These are phyloP conservation scores for Fraxinus nigra DNA, from an alignment of 305 asterid genomes.

Conservation along the genomic window DNA sequence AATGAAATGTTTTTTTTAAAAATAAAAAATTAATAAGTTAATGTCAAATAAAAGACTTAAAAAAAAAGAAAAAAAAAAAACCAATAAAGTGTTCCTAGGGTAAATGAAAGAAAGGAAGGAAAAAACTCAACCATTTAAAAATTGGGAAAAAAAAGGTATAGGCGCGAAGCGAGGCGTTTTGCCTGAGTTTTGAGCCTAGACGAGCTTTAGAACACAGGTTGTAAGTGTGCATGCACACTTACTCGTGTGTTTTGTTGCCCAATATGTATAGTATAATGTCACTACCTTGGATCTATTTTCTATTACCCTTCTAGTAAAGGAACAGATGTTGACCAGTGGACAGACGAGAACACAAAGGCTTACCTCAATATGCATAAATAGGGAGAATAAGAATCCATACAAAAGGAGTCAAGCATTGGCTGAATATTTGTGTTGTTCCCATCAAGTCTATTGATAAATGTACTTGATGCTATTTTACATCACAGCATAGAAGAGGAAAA, in stretches of 20 bases:
- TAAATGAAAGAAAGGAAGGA: no score
- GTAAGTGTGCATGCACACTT: background rate
- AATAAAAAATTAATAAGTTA: no score
- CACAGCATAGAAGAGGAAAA: background rate
- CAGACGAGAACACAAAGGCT: background rate
- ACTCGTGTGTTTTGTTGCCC: background rate
- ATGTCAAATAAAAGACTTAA: no score
- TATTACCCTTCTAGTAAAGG: background rate
- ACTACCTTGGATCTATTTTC: background rate
- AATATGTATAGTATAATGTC: background rate
- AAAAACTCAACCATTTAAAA: no score
- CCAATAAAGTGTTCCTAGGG: no score
- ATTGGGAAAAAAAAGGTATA: no score
- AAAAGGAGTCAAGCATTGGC: background rate
- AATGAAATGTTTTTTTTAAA: no score
- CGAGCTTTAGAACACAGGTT: background rate
- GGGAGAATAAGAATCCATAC: background rate
- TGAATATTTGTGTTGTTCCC: background rate
- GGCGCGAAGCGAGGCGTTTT: no score
- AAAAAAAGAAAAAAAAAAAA: no score
- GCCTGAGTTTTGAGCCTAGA: background rate
- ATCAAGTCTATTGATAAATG: background rate
- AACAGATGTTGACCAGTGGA: background rate
- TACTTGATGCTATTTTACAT: slow-evolving; percentile 9
- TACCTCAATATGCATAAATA: background rate